phyloP scores from a whole-genome alignment of 441 rosid species.

The Sinapis alba region DNA sequence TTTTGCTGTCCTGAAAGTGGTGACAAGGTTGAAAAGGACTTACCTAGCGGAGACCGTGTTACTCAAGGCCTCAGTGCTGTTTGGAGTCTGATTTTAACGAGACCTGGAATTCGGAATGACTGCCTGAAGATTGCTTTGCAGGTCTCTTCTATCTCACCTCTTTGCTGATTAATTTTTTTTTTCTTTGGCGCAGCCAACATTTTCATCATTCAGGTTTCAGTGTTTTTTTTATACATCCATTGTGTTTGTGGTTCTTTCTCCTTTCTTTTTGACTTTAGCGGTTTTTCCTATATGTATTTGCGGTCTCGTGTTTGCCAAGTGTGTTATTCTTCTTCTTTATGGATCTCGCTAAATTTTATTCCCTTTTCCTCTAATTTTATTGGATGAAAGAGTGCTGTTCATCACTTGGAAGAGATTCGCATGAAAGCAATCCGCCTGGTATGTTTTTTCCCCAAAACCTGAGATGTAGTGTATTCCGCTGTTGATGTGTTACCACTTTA shows the following conservation, averaged over 20 bases:
- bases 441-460: conserved; percentile 38
- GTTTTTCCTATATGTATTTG: not conserved
- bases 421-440: conserved; percentile 99
- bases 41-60: conserved; percentile 89
- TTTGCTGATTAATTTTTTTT: conserved; percentile 15
- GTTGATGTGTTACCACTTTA: conserved; percentile 30
- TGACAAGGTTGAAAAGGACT: conserved; percentile 67
- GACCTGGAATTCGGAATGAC: conserved; percentile 86
- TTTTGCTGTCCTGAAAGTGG: conserved; percentile 78
- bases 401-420: conserved; percentile 94
- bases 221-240: not conserved
- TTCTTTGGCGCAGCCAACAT: conserved; percentile 9
- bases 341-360: conserved; percentile 9
- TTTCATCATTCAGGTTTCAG: conserved; percentile 6
- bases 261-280: not conserved
- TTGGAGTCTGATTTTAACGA: conserved; percentile 86
- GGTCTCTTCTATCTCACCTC: conserved; percentile 51
- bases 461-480: conserved; percentile 27
- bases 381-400: conserved; percentile 84
- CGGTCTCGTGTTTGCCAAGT: not conserved
- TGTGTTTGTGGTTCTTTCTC: conserved; percentile 20
- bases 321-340: conserved; percentile 15
- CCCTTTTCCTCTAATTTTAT: conserved; percentile 31
- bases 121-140: conserved; percentile 95
- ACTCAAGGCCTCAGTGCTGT: conserved; percentile 98